Evolutionary conservation across 129 eudicot species (phyloP).

Genomic region (Centrapalus pauciflorus): DNA sequence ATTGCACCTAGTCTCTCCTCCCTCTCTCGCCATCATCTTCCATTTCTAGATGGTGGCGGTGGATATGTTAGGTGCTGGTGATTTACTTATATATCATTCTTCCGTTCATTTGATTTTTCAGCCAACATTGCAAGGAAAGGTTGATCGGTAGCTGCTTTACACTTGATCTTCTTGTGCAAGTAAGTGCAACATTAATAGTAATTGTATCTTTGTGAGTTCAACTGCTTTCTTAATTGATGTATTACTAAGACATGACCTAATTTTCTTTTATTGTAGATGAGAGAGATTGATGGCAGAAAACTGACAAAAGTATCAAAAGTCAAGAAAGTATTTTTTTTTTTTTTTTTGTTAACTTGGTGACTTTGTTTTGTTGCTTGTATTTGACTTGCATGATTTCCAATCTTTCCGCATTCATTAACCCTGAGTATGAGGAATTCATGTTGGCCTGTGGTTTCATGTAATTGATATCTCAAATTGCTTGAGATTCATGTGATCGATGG

Average conservation of each 20-base stretch:
- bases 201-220: background rate
- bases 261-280: constrained; percentile 48
- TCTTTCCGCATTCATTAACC: background rate
- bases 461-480: no score
- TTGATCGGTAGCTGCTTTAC: constrained; percentile 93
- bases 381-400: background rate
- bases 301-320: constrained; percentile 89
- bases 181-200: constrained; percentile 11
- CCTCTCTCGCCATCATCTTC: no score
- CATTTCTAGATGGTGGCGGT: no score
- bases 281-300: constrained; percentile 99
- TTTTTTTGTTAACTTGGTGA: background rate
- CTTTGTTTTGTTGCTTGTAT: background rate
- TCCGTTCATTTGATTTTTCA: constrained; percentile 29
- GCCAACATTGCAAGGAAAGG: constrained; percentile 73
- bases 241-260: background rate
- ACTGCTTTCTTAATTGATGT: background rate
- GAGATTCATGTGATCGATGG: no score
- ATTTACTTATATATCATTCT: background rate
- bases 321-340: constrained; percentile 73
- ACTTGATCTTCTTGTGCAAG: constrained; percentile 98
- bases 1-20: no score
- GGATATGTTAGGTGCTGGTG: constrained; percentile 3
- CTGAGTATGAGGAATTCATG: background rate
- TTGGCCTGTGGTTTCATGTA: background rate